Percentiles rank a stretch among this genome's conserved stretches.
These are phyloP conservation scores for Aspergillus glaucus DNA, from an alignment of 2,329 filamentous ascomycete genomes.

Conservation along the genomic window DNA sequence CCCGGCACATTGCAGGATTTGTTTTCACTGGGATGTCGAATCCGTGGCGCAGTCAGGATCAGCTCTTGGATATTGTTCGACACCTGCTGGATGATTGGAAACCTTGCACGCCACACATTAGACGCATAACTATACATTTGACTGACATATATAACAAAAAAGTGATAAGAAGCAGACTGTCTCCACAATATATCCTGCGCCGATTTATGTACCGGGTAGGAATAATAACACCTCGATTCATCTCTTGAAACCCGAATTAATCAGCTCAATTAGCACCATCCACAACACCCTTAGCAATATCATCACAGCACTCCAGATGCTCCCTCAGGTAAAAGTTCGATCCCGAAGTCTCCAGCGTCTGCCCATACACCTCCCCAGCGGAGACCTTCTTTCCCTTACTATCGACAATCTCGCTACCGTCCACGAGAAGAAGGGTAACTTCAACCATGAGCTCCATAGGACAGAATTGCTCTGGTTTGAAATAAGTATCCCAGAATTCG, in stretches of 20 bases:
- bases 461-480: slow-evolving; percentile 11
- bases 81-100: background rate
- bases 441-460: slow-evolving; percentile 9
- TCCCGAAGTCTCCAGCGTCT: slow-evolving; percentile 14
- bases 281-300: slow-evolving; percentile 2
- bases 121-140: background rate
- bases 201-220: too few species aligned
- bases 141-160: too few species aligned
- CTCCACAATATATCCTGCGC: too few species aligned
- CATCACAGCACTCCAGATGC: slow-evolving; percentile 10
- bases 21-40: background rate
- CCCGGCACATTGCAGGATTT: background rate
- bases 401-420: slow-evolving; percentile 11
- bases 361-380: slow-evolving; percentile 5
- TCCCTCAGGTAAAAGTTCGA: slow-evolving; percentile 12
- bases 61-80: background rate
- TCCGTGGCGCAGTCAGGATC: background rate
- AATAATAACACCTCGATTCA: too few species aligned
- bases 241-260: too few species aligned
- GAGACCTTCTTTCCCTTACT: slow-evolving; percentile 4
- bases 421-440: slow-evolving; percentile 11
- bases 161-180: too few species aligned
- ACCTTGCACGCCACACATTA: background rate
- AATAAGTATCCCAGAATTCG: slow-evolving; percentile 10
- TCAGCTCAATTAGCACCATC: too few species aligned